phyloP scores from a whole-genome alignment of 305 asterid species.

The Fraxinus baroniana region DNA sequence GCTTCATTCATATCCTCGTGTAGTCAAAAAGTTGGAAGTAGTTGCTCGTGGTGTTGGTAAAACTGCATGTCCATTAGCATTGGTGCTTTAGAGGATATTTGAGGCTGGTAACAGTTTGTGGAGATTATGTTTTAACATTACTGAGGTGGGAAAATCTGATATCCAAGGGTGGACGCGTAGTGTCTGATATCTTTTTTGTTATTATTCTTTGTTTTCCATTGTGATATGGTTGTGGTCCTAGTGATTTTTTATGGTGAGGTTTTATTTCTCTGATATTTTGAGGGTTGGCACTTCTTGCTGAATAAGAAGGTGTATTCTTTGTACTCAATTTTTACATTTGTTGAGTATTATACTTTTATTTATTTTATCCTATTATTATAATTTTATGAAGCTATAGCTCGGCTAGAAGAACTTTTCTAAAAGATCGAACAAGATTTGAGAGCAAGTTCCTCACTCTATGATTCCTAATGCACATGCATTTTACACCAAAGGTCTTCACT shows the following conservation, averaged over 20 bases:
- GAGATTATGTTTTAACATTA: conserved; percentile 1
- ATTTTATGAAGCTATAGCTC: background rate
- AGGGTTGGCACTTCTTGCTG: conserved; percentile 17
- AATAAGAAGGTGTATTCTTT: conserved; percentile 18
- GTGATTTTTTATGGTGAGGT: conserved; percentile 25
- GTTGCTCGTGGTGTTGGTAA: background rate
- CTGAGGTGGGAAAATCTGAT: conserved; percentile 22
- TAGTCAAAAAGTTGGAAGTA: conserved; percentile 14
- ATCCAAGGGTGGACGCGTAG: conserved; percentile 23
- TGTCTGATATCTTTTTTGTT: conserved; percentile 24
- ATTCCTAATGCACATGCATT: background rate
- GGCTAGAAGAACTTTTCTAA: background rate
- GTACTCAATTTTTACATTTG: conserved; percentile 35
- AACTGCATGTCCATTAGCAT: conserved; percentile 13
- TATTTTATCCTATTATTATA: background rate
- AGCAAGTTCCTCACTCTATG: background rate
- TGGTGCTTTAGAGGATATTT: conserved; percentile 15
- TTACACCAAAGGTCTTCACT: background rate
- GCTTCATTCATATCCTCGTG: conserved; percentile 8
- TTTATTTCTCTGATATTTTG: conserved; percentile 11
- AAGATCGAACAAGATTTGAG: background rate
- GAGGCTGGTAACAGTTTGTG: background rate
- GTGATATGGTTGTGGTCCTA: conserved; percentile 19
- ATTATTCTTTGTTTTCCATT: background rate
- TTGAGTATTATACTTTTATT: conserved; percentile 1